phyloP scores from a whole-genome alignment of 768 basidiomycete genomes.

The Rubroboletus satanas region DNA sequence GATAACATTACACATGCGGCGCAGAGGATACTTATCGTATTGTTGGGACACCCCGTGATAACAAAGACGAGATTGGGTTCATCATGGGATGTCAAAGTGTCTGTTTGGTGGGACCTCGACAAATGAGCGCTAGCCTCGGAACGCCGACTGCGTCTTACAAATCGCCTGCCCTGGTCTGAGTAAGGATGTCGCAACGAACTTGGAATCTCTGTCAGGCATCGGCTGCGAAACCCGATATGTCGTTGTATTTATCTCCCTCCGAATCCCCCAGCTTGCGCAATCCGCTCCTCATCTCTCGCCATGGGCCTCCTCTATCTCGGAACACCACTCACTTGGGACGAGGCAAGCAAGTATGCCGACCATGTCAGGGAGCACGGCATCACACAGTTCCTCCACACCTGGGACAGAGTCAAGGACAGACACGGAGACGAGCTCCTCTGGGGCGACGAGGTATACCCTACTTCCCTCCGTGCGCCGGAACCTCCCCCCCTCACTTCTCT shows the following conservation, averaged over 20 bases:
- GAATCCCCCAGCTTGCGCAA: conserved; percentile 9
- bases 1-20: too few species aligned
- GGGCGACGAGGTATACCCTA: conserved; percentile 86
- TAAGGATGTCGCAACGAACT: conserved; percentile 6
- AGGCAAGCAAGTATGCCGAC: conserved; percentile 81
- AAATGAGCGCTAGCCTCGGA: too few species aligned
- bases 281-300: conserved; percentile 5
- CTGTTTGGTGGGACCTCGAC: too few species aligned
- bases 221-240: conserved; percentile 1
- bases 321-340: conserved; percentile 88
- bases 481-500: conserved; percentile 10
- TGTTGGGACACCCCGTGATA: too few species aligned
- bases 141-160: conserved; percentile 14
- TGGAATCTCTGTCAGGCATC: background rate
- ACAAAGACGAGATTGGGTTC: too few species aligned
- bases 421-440: conserved; percentile 90
- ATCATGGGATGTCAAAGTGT: too few species aligned
- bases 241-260: too few species aligned
- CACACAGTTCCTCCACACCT: conserved; percentile 89
- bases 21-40: too few species aligned
- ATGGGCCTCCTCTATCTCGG: conserved; percentile 96
- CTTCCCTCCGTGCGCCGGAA: background rate
- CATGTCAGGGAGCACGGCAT: conserved; percentile 93
- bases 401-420: conserved; percentile 88
- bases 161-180: conserved; percentile 13